phyloP scores from a whole-genome alignment of 176 grass and related monocot genomes.

The Poa annua region DNA sequence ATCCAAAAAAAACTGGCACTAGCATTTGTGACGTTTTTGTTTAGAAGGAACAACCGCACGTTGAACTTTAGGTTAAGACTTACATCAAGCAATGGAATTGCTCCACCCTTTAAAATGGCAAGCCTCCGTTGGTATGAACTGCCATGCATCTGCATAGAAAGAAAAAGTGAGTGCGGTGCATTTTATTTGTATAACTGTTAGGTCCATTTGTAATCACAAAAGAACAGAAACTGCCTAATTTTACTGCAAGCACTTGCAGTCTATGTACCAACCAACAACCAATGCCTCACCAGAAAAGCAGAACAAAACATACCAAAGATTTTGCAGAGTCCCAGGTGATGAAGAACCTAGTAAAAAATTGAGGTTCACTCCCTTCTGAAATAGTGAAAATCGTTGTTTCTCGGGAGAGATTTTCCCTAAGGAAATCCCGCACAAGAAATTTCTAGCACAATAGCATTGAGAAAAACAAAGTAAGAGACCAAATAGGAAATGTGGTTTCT shows the following conservation, averaged over 20 bases:
- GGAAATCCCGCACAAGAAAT: conserved; percentile 84
- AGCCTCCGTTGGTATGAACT: conserved; percentile 97
- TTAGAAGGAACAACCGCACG: not conserved
- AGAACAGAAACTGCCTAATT: conserved; percentile 6
- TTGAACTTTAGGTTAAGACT: conserved; percentile 20
- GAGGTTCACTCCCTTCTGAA: conserved; percentile 82
- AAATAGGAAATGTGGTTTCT: not conserved
- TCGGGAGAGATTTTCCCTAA: conserved; percentile 81
- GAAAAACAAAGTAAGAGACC: conserved; percentile 10
- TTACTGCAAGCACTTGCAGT: not conserved
- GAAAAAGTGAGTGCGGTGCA: conserved; percentile 31
- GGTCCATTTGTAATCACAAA: not conserved
- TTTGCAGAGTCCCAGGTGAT: conserved; percentile 74
- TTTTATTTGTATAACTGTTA: conserved; percentile 9
- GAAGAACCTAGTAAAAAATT: conserved; percentile 93
- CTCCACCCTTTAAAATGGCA: conserved; percentile 72
- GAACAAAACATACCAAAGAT: conserved; percentile 61
- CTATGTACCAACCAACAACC: conserved; percentile 34
- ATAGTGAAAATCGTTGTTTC: conserved; percentile 80
- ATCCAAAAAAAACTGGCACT: not conserved
- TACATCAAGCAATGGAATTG: conserved; percentile 64
- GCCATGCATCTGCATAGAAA: conserved; percentile 83
- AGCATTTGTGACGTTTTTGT: not conserved
- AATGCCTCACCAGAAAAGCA: not conserved
- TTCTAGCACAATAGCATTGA: conserved; percentile 55